A percentile compares a stretch with the other conserved stretches of the same genome.
Conservation (phyloP, 345 rosid genomes). For the Aurinia saxatilis region DNA sequence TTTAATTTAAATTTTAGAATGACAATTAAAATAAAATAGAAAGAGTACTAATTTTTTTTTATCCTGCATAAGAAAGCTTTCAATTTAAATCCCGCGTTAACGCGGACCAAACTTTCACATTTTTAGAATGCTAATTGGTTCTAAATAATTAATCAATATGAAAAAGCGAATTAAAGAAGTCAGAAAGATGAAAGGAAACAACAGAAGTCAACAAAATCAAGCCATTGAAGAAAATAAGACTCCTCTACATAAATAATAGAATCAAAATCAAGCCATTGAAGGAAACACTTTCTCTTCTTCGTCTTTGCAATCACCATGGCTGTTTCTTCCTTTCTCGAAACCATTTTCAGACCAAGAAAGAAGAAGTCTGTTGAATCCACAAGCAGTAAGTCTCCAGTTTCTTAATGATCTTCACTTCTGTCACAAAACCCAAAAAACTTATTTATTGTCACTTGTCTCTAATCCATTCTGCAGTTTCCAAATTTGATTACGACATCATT, state of each 20-base stretch:
- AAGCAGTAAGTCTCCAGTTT: background rate
- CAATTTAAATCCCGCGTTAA: too few relatives aligned
- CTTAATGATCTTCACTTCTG: background rate
- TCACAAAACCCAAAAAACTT: background rate
- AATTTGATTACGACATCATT: constrained; percentile 24
- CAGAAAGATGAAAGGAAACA: background rate
- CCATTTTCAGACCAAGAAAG: constrained; percentile 17
- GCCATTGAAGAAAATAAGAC: background rate
- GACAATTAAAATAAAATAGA: too few relatives aligned
- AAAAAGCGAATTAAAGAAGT: background rate
- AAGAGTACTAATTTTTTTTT: too few relatives aligned
- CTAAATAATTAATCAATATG: too few relatives aligned
- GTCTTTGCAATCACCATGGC: constrained; percentile 4
- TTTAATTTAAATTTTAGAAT: too few relatives aligned
- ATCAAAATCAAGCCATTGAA: background rate
- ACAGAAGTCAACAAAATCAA: constrained; percentile 10
- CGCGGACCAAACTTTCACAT: too few relatives aligned
- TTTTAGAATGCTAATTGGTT: too few relatives aligned
- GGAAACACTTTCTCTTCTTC: background rate
- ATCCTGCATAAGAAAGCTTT: too few relatives aligned
- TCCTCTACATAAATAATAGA: too few relatives aligned
- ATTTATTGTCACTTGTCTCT: background rate
- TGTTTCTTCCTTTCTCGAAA: background rate
- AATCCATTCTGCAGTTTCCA: background rate
- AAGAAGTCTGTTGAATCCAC: constrained; percentile 32